A percentile compares a stretch with the other conserved stretches of the same genome.
phyloP scores from a whole-genome alignment of 495 filamentous ascomycete genomes.

The Durotheca rogersii region DNA sequence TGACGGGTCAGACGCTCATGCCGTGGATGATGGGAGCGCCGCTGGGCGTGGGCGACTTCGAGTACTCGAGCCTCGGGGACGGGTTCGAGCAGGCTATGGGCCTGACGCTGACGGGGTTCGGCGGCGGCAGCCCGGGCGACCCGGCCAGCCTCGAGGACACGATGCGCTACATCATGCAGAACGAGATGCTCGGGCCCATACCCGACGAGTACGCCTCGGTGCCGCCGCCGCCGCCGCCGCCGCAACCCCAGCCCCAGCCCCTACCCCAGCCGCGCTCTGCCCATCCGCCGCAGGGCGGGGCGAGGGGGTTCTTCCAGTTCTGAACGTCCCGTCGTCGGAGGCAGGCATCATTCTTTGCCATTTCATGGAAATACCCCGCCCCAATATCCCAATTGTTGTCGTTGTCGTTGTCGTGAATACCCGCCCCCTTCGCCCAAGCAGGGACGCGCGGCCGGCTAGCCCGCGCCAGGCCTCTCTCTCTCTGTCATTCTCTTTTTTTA shows the following conservation, averaged over 20 bases:
- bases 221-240: background rate
- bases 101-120: slow-evolving; percentile 48
- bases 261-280: background rate
- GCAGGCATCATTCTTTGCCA: too few species aligned
- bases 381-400: too few species aligned
- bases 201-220: slow-evolving; percentile 11
- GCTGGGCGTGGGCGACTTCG: slow-evolving; percentile 37
- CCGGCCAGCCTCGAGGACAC: slow-evolving; percentile 33
- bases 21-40: slow-evolving; percentile 34
- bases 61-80: slow-evolving; percentile 42
- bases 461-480: background rate
- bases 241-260: background rate
- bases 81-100: slow-evolving; percentile 54
- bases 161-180: slow-evolving; percentile 37
- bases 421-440: too few species aligned
- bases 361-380: too few species aligned
- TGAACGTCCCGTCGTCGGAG: background rate
- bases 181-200: slow-evolving; percentile 27
- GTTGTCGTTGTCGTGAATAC: too few species aligned
- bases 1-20: slow-evolving; percentile 18
- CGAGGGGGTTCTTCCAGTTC: slow-evolving; percentile 9
- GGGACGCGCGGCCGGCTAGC: too few species aligned
- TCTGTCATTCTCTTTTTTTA: background rate
- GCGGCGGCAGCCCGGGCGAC: slow-evolving; percentile 30
- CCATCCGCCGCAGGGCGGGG: background rate